Evolutionary conservation across 2,329 filamentous ascomycete genomes (phyloP).

Genomic region (Exophiala lecanii-corni): DNA sequence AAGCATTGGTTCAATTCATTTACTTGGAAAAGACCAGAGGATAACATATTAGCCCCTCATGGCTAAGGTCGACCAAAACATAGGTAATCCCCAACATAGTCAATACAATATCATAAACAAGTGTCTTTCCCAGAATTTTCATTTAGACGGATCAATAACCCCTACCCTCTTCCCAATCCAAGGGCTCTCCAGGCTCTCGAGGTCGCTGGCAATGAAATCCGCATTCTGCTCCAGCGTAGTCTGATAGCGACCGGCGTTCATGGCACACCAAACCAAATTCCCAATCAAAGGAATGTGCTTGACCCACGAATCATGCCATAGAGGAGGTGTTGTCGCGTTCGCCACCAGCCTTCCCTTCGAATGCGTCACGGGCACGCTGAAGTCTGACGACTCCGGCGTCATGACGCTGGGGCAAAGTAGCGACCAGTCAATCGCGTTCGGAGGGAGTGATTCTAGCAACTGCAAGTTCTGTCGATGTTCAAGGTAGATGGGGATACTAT

Average conservation of each 20-base stretch:
- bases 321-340: conserved; percentile 30
- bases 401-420: conserved; percentile 37
- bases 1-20: no score
- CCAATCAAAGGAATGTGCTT: conserved; percentile 33
- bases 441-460: conserved; percentile 30
- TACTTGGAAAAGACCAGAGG: no score
- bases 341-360: conserved; percentile 28
- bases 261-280: conserved; percentile 27
- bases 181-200: conserved; percentile 29
- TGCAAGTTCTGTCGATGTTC: conserved; percentile 33
- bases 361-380: conserved; percentile 30
- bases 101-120: no score
- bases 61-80: no score
- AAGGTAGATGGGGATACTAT: conserved; percentile 35
- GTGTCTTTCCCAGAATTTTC: no score
- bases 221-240: conserved; percentile 40
- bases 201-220: conserved; percentile 40
- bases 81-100: no score
- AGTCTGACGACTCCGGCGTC: conserved; percentile 30
- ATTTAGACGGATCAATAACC: conserved; percentile 30
- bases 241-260: conserved; percentile 32
- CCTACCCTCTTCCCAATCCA: conserved; percentile 36
- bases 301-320: conserved; percentile 34
- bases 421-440: conserved; percentile 35
- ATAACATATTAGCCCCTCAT: no score